Base-by-base conservation (phyloP, 2,329 filamentous ascomycete genomes). In the Nothomitra cinnamomea region DNA sequence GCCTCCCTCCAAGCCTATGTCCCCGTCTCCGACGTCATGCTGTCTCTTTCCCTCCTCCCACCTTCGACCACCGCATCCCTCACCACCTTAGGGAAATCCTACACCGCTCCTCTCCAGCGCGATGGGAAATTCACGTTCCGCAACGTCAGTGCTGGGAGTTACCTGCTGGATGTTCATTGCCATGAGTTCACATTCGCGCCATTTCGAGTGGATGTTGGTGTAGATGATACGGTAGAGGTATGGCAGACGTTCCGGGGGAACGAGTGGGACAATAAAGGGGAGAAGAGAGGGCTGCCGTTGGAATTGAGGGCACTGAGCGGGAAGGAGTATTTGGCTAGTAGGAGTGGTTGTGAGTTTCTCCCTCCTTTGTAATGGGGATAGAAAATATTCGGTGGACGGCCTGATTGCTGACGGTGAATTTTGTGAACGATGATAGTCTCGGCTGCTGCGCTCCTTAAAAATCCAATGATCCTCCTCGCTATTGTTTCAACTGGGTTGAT, bases 391-490 rank as follows among this genome's bases (percentile, higher is more conserved):
- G 4, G 28, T 32, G 28, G 10, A 32, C 5, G 10, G 4, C 10
- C 10, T 32, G 28, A 32, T 32, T 5, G 28, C 28, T 32, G 10
- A 32, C 28, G 28, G 10, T 32, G 28, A 10, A 32, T 32, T 5
- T 5, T 32, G 28, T 10, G 28, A 4, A 32, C 10, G 28, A 32
- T 4, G 4, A 32, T 21, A 40, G 36, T 52, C 36, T 52, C 21
- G 32, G 53, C 22, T 35, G 8, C 21, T 55, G 79, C 78, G 55
- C 81, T 95, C 54, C 73, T 95, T 61, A 92, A 92, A 73, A 95
- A 87, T 65, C 92, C 92, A 2, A 96, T 96, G 88, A 95, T 96
- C 58, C 76, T 98, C 56, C 83, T 98, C 72, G 88, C 84, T 3
- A 69, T 94, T 35, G 80, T 92, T 40, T 87, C 83, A 57, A 79